phyloP scores from a whole-genome alignment of 768 basidiomycete genomes.

The Agaricus subrufescens region DNA sequence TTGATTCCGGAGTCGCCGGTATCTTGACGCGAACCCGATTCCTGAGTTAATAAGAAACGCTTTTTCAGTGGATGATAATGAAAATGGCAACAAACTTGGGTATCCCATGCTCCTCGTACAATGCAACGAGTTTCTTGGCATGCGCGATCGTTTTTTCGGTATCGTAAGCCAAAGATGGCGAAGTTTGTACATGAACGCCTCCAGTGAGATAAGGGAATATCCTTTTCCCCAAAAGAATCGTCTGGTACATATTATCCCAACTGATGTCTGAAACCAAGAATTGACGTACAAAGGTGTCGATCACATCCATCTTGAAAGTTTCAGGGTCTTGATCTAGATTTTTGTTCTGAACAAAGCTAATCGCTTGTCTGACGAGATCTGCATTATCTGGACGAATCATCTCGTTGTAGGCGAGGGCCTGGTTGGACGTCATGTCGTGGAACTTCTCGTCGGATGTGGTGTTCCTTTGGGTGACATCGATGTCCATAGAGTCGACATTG shows the following conservation, averaged over 20 bases:
- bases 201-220: slow-evolving; percentile 37
- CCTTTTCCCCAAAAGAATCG: slow-evolving; percentile 38
- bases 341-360: slow-evolving; percentile 21
- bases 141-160: slow-evolving; percentile 36
- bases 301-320: slow-evolving; percentile 25
- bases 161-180: slow-evolving; percentile 36
- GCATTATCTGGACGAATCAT: slow-evolving; percentile 26
- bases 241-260: slow-evolving; percentile 20
- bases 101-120: slow-evolving; percentile 39
- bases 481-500: slow-evolving; percentile 49
- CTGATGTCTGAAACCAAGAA: neutral
- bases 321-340: slow-evolving; percentile 13
- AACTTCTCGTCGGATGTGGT: slow-evolving; percentile 22
- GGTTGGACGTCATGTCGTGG: slow-evolving; percentile 47
- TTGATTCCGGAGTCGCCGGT: slow-evolving; percentile 47
- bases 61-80: too few relatives aligned
- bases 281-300: slow-evolving; percentile 33
- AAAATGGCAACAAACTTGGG: slow-evolving; percentile 23
- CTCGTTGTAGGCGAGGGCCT: slow-evolving; percentile 37
- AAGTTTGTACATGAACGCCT: slow-evolving; percentile 41
- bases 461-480: slow-evolving; percentile 30
- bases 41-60: slow-evolving; percentile 14
- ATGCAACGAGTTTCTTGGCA: slow-evolving; percentile 33
- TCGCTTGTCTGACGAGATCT: slow-evolving; percentile 26
- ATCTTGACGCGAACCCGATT: slow-evolving; percentile 57